Percentiles rank a stretch among this genome's conserved stretches.
Evolutionary conservation across 2,329 filamentous ascomycete species (phyloP).

Genomic region (Apiospora arundinis): DNA sequence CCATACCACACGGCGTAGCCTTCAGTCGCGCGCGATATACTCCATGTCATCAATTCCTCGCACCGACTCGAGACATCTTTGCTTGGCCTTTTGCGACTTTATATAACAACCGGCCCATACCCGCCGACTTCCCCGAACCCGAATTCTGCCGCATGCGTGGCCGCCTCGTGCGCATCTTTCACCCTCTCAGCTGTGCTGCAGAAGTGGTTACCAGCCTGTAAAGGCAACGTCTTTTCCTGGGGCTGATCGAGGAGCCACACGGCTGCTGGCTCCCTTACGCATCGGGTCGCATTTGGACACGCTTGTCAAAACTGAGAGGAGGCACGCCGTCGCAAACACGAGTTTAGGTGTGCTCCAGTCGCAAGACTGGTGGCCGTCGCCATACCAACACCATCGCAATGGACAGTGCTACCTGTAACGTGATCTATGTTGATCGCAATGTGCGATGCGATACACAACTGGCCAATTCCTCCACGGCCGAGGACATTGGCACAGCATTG

Average conservation of each 20-base stretch:
- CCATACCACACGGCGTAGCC: not conserved
- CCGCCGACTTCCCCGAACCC: not conserved
- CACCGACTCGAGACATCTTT: constrained; percentile 22
- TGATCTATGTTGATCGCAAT: constrained; percentile 65
- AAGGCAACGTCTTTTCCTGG: constrained; percentile 26
- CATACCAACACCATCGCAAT: constrained; percentile 41
- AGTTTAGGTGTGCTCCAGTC: constrained; percentile 21
- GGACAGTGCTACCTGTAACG: constrained; percentile 63
- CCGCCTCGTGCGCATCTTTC: constrained; percentile 32
- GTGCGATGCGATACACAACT: constrained; percentile 55
- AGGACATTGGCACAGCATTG: constrained; percentile 44
- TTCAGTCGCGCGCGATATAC: constrained; percentile 12
- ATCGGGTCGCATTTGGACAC: constrained; percentile 12
- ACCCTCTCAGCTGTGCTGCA: constrained; percentile 29
- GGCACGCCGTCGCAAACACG: constrained; percentile 8
- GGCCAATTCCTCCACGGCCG: constrained; percentile 30
- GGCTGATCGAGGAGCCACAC: not conserved
- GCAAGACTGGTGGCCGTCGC: constrained; percentile 21
- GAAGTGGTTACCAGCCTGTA: constrained; percentile 35
- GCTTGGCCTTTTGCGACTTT: constrained; percentile 29
- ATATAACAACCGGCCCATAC: constrained; percentile 28
- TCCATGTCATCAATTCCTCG: constrained; percentile 37
- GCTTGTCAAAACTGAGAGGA: not conserved
- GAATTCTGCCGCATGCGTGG: constrained; percentile 13
- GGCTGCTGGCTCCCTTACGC: constrained; percentile 2